Base-by-base conservation (phyloP, 768 basidiomycete genomes). In the Russula virescens region DNA sequence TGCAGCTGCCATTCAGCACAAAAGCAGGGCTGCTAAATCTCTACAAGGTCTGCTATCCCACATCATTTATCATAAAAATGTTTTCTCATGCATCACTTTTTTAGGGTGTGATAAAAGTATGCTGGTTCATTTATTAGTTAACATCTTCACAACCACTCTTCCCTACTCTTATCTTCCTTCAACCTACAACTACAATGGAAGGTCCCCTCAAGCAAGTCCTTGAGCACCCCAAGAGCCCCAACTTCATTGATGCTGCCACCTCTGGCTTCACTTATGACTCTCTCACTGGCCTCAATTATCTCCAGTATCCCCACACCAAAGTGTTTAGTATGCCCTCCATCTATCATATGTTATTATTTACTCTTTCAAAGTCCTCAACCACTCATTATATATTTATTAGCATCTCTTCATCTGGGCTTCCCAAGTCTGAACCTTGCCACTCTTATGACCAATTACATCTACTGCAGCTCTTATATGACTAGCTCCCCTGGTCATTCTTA, bases 271-370 rank as follows among this genome's bases (percentile, higher is more conserved):
- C 75, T 61, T 82, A 80, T 69, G 80, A 81, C 71, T 68, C 77
- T 28, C 73, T 78, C 57, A 72, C 75, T 26, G 75, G 77, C 64
- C 76, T 79, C 57, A 77, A 80, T 63, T 90, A 88, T 72, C 81
- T 89, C 68, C 84, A 86, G 74, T 87, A 87, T 73, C 86, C 86
- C 42, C 81, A 84, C 67, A 80, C 84, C 11, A 55, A 64, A 25
- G 76, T 79, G 46, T 88, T 85, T 64, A 82, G 82, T 72, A 82
- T 86, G 54, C 75, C 73, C n/a, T 63, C 84, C 67, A 82, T 89
- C 73, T 79, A 82, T 70, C 74, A 88, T 88, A 72, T 75, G 87
- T 83, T 47, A 61, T 50, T 48, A 28, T 49, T 23, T 53, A 46
- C 51, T 48, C n/a, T n/a, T n/a, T 48, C 48, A 4, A 34, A 35